Evolutionary conservation across 73 alveolate genomes (phyloP).

Genomic region (Blepharisma stoltei): DNA sequence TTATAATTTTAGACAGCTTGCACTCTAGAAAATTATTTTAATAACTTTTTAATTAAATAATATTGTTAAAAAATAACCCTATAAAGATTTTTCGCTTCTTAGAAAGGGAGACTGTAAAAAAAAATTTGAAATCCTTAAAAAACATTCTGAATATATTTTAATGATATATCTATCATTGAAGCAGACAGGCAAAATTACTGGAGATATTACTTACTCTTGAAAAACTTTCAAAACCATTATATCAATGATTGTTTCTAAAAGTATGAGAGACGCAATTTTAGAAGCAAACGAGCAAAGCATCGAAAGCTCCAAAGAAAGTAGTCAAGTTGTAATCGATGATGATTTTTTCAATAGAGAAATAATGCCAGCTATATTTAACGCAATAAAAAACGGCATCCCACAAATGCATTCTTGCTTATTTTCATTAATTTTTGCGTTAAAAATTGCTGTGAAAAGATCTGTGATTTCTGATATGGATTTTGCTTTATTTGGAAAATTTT

Average conservation of each 20-base stretch:
- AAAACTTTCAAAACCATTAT: not conserved
- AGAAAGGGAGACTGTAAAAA: too few species aligned
- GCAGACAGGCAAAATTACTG: not conserved
- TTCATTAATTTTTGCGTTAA: constrained; percentile 15
- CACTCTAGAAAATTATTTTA: too few species aligned
- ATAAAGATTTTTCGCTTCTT: too few species aligned
- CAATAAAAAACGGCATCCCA: not conserved
- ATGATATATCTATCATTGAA: not conserved
- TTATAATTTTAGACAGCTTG: too few species aligned
- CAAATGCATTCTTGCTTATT: not conserved
- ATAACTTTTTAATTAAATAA: too few species aligned
- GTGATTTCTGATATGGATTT: not conserved
- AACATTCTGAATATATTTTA: not conserved
- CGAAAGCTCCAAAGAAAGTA: not conserved
- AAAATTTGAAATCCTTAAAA: too few species aligned
- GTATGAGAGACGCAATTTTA: constrained; percentile 4
- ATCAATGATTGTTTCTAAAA: not conserved
- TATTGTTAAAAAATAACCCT: too few species aligned
- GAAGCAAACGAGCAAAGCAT: not conserved
- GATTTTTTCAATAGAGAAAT: constrained; percentile 19
- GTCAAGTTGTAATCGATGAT: not conserved
- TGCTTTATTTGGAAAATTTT: constrained; percentile 4
- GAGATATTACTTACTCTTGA: constrained; percentile 16
- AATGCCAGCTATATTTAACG: not conserved
- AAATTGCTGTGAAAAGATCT: not conserved